Base-by-base conservation (phyloP, 805 yeast species). In the Zygosaccharomyces lentus region DNA sequence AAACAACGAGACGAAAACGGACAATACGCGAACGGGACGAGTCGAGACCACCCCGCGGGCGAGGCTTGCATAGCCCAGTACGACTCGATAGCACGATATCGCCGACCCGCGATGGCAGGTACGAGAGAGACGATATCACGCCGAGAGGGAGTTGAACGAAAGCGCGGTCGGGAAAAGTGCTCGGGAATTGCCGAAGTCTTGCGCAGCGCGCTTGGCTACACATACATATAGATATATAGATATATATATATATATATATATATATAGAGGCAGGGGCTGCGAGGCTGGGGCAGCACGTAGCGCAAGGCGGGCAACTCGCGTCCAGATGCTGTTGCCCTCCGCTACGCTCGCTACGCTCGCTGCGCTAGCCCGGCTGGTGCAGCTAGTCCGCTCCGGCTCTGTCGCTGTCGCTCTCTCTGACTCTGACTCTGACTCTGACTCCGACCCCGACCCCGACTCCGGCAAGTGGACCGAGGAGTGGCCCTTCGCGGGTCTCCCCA, bases 401-500 rank as follows among this genome's bases (percentile, higher is more conserved):
- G 38, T 15, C n/a, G n/a, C n/a, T n/a, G n/a, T n/a, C 21, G 21
- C 37, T 19, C 6, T 37, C 21, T 19, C 21, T 5, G 21, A 3
- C 21, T 5, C 21, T 5, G 21, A 3, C 21, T 19, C 21, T 5
- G 21, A 19, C 21, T 19, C 21, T 4, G 21, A n/a, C 21, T 19
- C 21, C 21, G 21, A 3, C 21, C 21, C 21, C 21, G 21, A 3
- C 21, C 5, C 21, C 21, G 21, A 19, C 21, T 19, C 21, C 3
- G 21, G 21, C 21, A 38, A 23, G 23, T 85, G 93, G 93, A 90
- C 84, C 4, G 73, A 73, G 37, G 80, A 76, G 34, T 84, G 90
- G 90, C 85, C 84, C 6, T 81, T 80, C 54, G 75, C 75, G 48
- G 87, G 87, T 1, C 72, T 81, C 37, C 76, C 76, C 57, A 77